Conservation (phyloP, 164 flowering plant species). For the Vitis rupestris region DNA sequence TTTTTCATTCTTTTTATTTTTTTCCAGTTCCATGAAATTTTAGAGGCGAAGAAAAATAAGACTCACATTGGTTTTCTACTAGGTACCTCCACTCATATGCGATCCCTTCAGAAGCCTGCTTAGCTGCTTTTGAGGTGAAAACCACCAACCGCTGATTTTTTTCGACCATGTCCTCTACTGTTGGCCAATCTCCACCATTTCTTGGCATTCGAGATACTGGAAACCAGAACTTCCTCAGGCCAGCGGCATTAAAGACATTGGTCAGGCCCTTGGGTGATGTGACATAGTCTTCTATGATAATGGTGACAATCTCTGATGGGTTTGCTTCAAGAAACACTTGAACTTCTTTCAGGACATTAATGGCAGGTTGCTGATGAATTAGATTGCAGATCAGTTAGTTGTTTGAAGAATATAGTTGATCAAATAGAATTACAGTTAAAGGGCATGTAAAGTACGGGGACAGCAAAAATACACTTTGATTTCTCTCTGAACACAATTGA, state of each 20-base stretch:
- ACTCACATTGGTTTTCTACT: conserved; percentile 95
- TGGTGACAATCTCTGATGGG: conserved; percentile 69
- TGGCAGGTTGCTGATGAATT: conserved; percentile 69
- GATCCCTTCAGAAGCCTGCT: conserved; percentile 93
- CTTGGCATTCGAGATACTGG: conserved; percentile 86
- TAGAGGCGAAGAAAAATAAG: not conserved
- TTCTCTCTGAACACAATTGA: not conserved
- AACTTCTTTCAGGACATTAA: conserved; percentile 61
- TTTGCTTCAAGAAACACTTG: conserved; percentile 59
- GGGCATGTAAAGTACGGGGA: not conserved
- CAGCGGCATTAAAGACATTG: conserved; percentile 75
- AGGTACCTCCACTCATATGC: conserved; percentile 83
- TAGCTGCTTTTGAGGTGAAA: conserved; percentile 73
- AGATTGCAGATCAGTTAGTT: conserved; percentile 9
- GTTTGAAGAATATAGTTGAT: not conserved
- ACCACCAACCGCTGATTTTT: conserved; percentile 83
- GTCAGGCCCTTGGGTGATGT: conserved; percentile 70
- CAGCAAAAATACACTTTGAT: not conserved
- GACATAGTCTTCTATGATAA: conserved; percentile 83
- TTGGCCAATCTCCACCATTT: conserved; percentile 88
- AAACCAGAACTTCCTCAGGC: conserved; percentile 79
- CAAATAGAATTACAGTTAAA: not conserved
- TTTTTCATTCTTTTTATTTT: too few relatives aligned
- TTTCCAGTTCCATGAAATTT: too few relatives aligned
- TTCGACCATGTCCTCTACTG: conserved; percentile 67